Conservation (phyloP, 2,329 filamentous ascomycete genomes). For the Malbranchea zuffiana region DNA sequence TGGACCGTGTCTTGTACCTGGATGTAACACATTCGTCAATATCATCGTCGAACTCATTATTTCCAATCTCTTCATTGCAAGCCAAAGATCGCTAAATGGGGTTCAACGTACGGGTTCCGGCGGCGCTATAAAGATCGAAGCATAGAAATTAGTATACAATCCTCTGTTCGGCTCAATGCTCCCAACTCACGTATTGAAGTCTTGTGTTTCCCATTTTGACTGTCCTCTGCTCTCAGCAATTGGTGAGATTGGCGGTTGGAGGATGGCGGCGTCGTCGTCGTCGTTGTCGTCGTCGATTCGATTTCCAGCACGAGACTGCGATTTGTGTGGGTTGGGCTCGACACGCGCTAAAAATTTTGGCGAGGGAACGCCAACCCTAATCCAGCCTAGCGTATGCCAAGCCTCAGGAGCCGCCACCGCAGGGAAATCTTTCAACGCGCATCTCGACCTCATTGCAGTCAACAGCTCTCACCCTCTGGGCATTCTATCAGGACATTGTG, state of each 20-base stretch:
- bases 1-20: slow-evolving; percentile 97
- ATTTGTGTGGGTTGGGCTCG: slow-evolving; percentile 37
- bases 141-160: slow-evolving; percentile 21
- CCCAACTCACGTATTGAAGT: slow-evolving; percentile 38
- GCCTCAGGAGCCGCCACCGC: slow-evolving; percentile 26
- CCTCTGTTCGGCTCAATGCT: neutral
- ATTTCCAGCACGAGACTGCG: slow-evolving; percentile 28
- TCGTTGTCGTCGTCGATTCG: slow-evolving; percentile 32
- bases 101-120: slow-evolving; percentile 61
- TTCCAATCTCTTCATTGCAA: neutral
- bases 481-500: neutral
- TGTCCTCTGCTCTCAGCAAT: slow-evolving; percentile 33
- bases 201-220: slow-evolving; percentile 44
- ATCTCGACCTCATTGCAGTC: slow-evolving; percentile 6
- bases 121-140: slow-evolving; percentile 48
- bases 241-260: slow-evolving; percentile 30
- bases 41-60: slow-evolving; percentile 15
- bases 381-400: slow-evolving; percentile 18
- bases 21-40: slow-evolving; percentile 21
- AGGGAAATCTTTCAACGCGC: slow-evolving; percentile 14
- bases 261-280: slow-evolving; percentile 33
- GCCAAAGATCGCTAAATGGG: neutral
- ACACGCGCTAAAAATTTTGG: slow-evolving; percentile 31
- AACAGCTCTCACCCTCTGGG: neutral
- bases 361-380: slow-evolving; percentile 25